phyloP scores from a whole-genome alignment of 2,329 filamentous ascomycete species.

The Penicillium capsulatum region DNA sequence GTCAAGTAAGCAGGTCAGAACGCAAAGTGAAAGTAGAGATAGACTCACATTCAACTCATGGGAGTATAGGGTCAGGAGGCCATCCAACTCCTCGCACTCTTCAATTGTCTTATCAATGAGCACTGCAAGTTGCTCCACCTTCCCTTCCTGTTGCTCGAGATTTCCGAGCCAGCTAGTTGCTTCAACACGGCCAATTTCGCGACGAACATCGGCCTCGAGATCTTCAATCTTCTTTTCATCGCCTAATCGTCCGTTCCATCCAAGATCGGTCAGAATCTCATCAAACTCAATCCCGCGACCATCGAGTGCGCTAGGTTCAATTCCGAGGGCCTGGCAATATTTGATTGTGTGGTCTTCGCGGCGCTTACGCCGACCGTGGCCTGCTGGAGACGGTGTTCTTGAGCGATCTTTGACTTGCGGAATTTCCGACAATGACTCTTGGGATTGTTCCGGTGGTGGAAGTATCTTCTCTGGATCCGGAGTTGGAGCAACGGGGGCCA shows the following conservation, averaged over 20 bases:
- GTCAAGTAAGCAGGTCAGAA: constrained; percentile 19
- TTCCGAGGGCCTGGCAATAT: constrained; percentile 71
- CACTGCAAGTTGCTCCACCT: constrained; percentile 77
- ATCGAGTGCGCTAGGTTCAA: constrained; percentile 73
- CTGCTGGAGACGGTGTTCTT: constrained; percentile 36
- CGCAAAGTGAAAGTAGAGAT: too few species aligned
- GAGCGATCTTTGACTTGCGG: constrained; percentile 26
- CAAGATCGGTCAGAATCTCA: constrained; percentile 76
- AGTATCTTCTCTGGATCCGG: constrained; percentile 4
- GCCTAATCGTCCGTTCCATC: constrained; percentile 77
- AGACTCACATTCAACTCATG: constrained; percentile 83
- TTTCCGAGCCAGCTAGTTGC: constrained; percentile 88
- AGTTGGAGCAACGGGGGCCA: not conserved
- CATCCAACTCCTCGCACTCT: constrained; percentile 95
- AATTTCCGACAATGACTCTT: constrained; percentile 22
- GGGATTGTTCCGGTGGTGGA: constrained; percentile 17
- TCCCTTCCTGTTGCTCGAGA: constrained; percentile 78
- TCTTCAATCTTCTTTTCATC: constrained; percentile 72
- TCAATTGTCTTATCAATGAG: constrained; percentile 86
- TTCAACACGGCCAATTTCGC: constrained; percentile 84
- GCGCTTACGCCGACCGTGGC: constrained; percentile 53
- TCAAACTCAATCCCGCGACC: constrained; percentile 76
- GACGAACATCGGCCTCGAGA: constrained; percentile 75
- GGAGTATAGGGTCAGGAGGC: constrained; percentile 86
- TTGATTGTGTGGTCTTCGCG: constrained; percentile 70